Percentiles rank a stretch among this genome's conserved stretches.
phyloP scores from a whole-genome alignment of 2,329 filamentous ascomycete genomes.

The Fusarium paranaense region DNA sequence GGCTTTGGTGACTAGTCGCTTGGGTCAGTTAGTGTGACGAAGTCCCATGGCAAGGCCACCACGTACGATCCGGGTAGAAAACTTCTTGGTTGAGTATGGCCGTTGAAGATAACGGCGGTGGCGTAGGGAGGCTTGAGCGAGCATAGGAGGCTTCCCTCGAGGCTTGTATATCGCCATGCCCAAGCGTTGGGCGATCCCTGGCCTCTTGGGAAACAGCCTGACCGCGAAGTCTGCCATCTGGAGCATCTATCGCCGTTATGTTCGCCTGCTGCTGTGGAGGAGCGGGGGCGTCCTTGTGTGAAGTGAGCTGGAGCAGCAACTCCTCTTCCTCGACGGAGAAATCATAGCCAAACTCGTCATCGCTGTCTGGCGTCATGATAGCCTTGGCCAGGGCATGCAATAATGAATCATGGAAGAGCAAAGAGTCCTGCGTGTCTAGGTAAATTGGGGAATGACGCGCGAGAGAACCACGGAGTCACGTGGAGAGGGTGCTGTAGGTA shows the following conservation, averaged over 20 bases:
- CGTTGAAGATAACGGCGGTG: constrained; percentile 22
- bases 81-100: constrained; percentile 44
- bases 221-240: constrained; percentile 17
- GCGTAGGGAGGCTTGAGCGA: constrained; percentile 14
- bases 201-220: constrained; percentile 18
- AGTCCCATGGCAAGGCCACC: constrained; percentile 2
- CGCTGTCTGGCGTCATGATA: constrained; percentile 46
- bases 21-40: constrained; percentile 68
- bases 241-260: constrained; percentile 37
- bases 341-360: constrained; percentile 61
- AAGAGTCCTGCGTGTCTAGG: constrained; percentile 13
- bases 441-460: constrained; percentile 21
- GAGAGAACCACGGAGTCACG: constrained; percentile 43
- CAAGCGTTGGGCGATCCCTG: background rate
- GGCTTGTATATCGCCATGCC: constrained; percentile 8
- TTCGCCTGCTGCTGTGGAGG: constrained; percentile 23
- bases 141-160: background rate
- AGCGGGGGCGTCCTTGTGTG: constrained; percentile 28
- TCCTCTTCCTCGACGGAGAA: constrained; percentile 60
- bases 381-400: constrained; percentile 5
- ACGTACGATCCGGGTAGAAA: constrained; percentile 67
- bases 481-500: constrained; percentile 6
- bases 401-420: constrained; percentile 38
- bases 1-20: constrained; percentile 71
- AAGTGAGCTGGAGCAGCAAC: constrained; percentile 51